Evolutionary conservation across 208 protist genomes (phyloP).

Genomic region (Crithidia sp.): DNA sequence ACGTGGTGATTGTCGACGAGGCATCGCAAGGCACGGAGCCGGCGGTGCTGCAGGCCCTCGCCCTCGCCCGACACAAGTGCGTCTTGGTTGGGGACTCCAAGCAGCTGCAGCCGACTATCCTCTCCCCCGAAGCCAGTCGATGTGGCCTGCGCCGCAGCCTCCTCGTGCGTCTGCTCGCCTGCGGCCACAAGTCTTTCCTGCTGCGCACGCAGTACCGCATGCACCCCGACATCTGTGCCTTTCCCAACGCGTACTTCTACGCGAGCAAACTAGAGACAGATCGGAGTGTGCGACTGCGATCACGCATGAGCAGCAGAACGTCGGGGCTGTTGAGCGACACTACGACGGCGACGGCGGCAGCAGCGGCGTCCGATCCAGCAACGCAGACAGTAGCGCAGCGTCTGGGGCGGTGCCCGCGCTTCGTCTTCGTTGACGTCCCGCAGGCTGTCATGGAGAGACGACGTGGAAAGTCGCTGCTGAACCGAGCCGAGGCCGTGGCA

Average conservation of each 20-base stretch:
- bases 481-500: conserved; percentile 57
- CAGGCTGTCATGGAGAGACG: conserved; percentile 55
- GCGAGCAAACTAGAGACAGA: conserved; percentile 57
- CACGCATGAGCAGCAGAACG: not conserved
- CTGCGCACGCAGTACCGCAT: conserved; percentile 92
- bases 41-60: conserved; percentile 76
- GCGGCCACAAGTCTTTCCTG: conserved; percentile 59
- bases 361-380: not conserved
- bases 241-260: conserved; percentile 89
- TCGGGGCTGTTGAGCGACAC: conserved; percentile 1
- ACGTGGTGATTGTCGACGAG: conserved; percentile 93
- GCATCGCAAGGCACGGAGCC: conserved; percentile 92
- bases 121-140: conserved; percentile 55
- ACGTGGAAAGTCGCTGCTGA: conserved; percentile 44
- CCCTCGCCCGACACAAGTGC: conserved; percentile 50
- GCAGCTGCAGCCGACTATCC: conserved; percentile 92
- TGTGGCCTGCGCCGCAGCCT: conserved; percentile 72
- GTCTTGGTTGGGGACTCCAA: conserved; percentile 90
- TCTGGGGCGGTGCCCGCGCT: conserved; percentile 42
- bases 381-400: conserved; percentile 19
- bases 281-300: conserved; percentile 38
- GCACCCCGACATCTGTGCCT: conserved; percentile 86
- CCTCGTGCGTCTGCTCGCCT: conserved; percentile 75
- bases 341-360: not conserved
- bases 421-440: conserved; percentile 77